Base-by-base conservation (phyloP, 2,329 filamentous ascomycete species). In the Sclerotiophoma versabilis region DNA sequence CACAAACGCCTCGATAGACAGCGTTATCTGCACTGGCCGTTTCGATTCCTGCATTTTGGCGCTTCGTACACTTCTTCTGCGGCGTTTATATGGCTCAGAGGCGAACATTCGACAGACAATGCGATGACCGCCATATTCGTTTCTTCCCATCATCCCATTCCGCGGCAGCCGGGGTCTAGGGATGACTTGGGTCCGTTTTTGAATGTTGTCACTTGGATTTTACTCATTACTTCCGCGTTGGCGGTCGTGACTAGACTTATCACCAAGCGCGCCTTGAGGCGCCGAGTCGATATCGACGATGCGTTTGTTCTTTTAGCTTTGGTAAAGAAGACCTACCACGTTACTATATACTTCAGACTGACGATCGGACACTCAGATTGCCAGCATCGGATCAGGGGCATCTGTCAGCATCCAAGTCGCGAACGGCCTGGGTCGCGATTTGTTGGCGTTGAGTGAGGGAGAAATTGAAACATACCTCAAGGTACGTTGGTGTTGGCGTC, bases 181-280 rank as follows among this genome's bases (percentile, higher is more conserved):
- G 42, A 63, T 36, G 53, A 72, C 45, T 46, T 72, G 41, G 71
- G 71, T n/a, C 71, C 69, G 15, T 74, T 68, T 41, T 45, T 74
- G 41, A 65, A 73, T 46, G 71, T 74, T 39, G 60, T 74, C 47
- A 72, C 69, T 42, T 74, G 71, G 71, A 59, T 73, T 30, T 53
- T 74, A 12, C 54, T 73, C 15, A 70, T 73, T 36, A 73, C 70
- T 39, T 71, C 67, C 14, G 65, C 61, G 14, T 47, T 73, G 46
- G 70, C 70, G 20, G 71, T 74, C 8, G 53, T 70, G 38, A 73
- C 70, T 30, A 62, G 70, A 26, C 58, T 74, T 17, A 61, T 73
- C 23, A 74, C 71, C 19, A 74, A 74, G 58, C 63, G 64, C 29
- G 71, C 70, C 17, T 44, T 74, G 49, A 63, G 49, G 39, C 64